Evolutionary conservation across 768 basidiomycete species (phyloP).

Genomic region (Lentinula sp.): DNA sequence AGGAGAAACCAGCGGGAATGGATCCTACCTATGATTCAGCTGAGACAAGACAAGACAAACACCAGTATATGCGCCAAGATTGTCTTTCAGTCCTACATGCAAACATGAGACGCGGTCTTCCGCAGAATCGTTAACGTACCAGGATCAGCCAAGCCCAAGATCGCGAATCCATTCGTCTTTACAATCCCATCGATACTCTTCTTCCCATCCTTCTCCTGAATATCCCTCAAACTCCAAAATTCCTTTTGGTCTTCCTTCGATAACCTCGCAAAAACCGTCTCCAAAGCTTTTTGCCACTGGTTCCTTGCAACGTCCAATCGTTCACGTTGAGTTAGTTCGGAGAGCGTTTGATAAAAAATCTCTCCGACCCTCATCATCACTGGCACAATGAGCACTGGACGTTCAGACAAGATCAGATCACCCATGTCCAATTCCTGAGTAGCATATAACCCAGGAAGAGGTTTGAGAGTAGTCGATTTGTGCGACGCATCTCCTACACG

Average conservation of each 20-base stretch:
- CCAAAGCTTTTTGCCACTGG: constrained; percentile 16
- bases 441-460: constrained; percentile 22
- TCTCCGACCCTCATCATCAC: not conserved
- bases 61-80: constrained; percentile 15
- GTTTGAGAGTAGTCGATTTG: not conserved
- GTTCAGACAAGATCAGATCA: constrained; percentile 29
- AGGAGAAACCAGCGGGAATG: not conserved
- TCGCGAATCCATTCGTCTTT: constrained; percentile 25
- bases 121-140: constrained; percentile 1
- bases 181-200: constrained; percentile 26
- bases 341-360: not conserved
- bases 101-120: not conserved
- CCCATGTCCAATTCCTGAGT: constrained; percentile 19
- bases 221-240: constrained; percentile 25
- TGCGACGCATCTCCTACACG: not conserved
- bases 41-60: constrained; percentile 25
- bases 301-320: constrained; percentile 2
- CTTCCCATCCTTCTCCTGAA: constrained; percentile 24
- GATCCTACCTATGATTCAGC: constrained; percentile 28
- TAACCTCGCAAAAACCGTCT: constrained; percentile 19
- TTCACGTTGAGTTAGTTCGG: not conserved
- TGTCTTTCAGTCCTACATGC: not conserved
- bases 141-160: constrained; percentile 14
- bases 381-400: constrained; percentile 26
- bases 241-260: constrained; percentile 16